phyloP scores from a whole-genome alignment of 441 rosid genomes.

The Populus hybrid region DNA sequence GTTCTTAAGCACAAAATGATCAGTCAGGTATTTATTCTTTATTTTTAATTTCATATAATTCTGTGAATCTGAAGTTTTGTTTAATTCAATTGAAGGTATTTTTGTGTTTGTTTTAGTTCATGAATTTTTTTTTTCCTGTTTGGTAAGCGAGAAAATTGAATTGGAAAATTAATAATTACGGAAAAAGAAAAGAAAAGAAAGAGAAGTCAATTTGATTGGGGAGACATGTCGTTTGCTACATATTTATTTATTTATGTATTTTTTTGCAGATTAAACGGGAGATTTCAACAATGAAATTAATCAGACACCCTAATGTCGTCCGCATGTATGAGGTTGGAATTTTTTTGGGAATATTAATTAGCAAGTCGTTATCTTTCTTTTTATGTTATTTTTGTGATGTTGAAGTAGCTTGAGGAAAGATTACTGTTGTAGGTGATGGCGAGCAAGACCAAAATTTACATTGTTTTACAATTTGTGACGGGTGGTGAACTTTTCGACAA shows the following conservation, averaged over 20 bases:
- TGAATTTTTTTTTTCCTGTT: neutral
- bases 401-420: constrained; percentile 10
- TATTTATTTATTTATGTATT: neutral
- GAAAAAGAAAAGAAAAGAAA: neutral
- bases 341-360: neutral
- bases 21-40: constrained; percentile 54
- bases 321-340: constrained; percentile 86
- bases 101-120: neutral
- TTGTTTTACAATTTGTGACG: constrained; percentile 87
- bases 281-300: constrained; percentile 89
- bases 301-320: constrained; percentile 93
- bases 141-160: neutral
- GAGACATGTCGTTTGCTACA: neutral
- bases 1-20: constrained; percentile 53
- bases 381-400: neutral
- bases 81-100: neutral
- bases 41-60: neutral
- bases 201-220: constrained; percentile 7
- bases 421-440: constrained; percentile 86
- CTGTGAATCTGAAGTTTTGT: neutral
- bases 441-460: constrained; percentile 91
- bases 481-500: constrained; percentile 98
- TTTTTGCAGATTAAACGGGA: constrained; percentile 92
- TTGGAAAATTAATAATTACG: neutral
- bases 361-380: neutral